These are phyloP conservation scores for Eutrema heterophyllum DNA, from an alignment of 345 rosid species.

Conservation along the genomic window DNA sequence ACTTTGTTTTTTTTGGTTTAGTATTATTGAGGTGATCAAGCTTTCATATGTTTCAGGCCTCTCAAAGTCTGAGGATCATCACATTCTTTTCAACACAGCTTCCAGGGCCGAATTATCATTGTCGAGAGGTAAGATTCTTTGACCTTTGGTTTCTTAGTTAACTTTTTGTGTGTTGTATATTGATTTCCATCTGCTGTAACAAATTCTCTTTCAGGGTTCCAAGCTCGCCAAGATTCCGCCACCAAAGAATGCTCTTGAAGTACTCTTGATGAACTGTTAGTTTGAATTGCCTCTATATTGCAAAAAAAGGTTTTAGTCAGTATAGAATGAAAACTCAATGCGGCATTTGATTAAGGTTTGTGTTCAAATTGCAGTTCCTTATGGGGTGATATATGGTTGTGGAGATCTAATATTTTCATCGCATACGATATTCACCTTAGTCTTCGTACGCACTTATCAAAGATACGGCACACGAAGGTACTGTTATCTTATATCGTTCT, in stretches of 20 bases:
- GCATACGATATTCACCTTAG: constrained; percentile 77
- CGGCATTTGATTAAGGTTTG: constrained; percentile 12
- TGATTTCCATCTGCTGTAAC: background rate
- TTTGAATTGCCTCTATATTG: background rate
- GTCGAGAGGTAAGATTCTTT: constrained; percentile 55
- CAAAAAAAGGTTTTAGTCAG: background rate
- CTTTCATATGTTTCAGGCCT: constrained; percentile 38
- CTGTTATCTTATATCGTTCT: background rate
- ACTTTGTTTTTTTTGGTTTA: background rate
- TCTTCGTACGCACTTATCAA: constrained; percentile 73
- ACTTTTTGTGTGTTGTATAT: background rate
- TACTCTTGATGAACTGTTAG: constrained; percentile 63
- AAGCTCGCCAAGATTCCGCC: constrained; percentile 58
- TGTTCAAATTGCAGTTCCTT: constrained; percentile 55
- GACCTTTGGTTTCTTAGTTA: background rate
- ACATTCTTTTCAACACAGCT: constrained; percentile 87
- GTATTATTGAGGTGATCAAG: background rate
- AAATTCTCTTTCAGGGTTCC: constrained; percentile 52
- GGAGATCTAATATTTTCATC: constrained; percentile 93
- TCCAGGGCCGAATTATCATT: constrained; percentile 88
- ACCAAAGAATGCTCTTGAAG: constrained; percentile 56
- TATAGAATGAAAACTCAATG: background rate
- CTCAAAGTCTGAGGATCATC: constrained; percentile 63
- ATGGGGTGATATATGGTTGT: constrained; percentile 64
- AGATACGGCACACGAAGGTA: constrained; percentile 68